Percentiles rank a stretch among this genome's conserved stretches.
Conservation (phyloP, 768 basidiomycete species). For the Leccinum ochraceum region DNA sequence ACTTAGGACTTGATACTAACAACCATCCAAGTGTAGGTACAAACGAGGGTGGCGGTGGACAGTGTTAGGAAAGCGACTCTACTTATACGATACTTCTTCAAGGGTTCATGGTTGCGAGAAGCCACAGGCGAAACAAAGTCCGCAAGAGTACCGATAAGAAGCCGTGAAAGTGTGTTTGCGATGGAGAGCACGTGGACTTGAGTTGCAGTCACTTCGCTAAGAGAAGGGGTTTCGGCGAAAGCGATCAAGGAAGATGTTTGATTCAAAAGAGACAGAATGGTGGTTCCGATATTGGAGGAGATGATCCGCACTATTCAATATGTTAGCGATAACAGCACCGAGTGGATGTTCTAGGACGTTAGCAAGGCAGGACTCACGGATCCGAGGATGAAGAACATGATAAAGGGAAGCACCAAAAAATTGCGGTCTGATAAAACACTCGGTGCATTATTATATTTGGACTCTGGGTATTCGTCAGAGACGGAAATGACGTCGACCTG, state of each 20-base stretch:
- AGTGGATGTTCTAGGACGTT: not conserved
- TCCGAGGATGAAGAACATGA: slow-evolving; percentile 56
- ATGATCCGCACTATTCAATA: slow-evolving; percentile 48
- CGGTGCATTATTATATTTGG: slow-evolving; percentile 29
- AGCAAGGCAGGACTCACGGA: slow-evolving; percentile 49
- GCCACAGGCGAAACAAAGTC: too few relatives aligned
- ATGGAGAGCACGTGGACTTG: too few relatives aligned
- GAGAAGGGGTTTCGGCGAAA: too few relatives aligned
- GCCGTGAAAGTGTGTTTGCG: too few relatives aligned
- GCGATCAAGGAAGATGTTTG: too few relatives aligned
- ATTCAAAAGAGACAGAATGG: too few relatives aligned
- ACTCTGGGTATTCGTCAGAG: slow-evolving; percentile 19
- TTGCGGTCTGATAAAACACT: slow-evolving; percentile 53
- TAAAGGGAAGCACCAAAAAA: slow-evolving; percentile 64
- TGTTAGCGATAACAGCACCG: not conserved
- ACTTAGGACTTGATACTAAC: slow-evolving; percentile 47
- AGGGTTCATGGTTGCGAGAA: slow-evolving; percentile 23
- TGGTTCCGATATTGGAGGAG: too few relatives aligned
- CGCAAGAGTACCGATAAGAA: too few relatives aligned
- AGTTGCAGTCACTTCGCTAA: too few relatives aligned
- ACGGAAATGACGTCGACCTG: slow-evolving; percentile 26
- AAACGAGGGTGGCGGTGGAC: slow-evolving; percentile 47
- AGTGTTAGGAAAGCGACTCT: slow-evolving; percentile 59
- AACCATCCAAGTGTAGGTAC: slow-evolving; percentile 60
- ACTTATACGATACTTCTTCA: slow-evolving; percentile 56